Percentiles rank a stretch among this genome's conserved stretches.
Conservation (phyloP, 257 asterid genomes). For the Eustoma russellianum region DNA sequence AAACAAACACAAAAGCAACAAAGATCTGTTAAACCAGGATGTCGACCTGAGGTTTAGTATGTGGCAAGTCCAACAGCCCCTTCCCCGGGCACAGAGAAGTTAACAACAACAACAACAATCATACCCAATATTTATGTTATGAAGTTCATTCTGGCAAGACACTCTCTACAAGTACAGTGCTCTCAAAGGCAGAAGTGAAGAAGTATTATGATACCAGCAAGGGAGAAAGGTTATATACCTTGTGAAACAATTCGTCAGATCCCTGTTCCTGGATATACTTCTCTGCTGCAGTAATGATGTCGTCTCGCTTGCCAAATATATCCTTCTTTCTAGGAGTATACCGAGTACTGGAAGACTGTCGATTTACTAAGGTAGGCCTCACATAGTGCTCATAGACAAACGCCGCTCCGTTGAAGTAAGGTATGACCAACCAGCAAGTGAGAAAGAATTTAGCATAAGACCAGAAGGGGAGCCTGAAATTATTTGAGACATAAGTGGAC, state of each 20-base stretch:
- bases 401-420: slow-evolving; percentile 94
- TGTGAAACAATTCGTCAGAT: slow-evolving; percentile 54
- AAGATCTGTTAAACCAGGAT: slow-evolving; percentile 5
- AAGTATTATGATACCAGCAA: neutral
- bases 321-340: slow-evolving; percentile 66
- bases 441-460: slow-evolving; percentile 75
- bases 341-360: slow-evolving; percentile 58
- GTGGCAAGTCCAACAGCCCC: too few relatives aligned
- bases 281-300: slow-evolving; percentile 74
- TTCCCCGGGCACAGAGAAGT: too few relatives aligned
- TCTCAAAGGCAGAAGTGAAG: neutral
- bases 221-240: slow-evolving; percentile 29
- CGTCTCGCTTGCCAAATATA: slow-evolving; percentile 52
- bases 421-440: slow-evolving; percentile 96
- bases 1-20: neutral
- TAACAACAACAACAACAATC: too few relatives aligned
- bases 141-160: neutral
- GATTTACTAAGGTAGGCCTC: slow-evolving; percentile 68
- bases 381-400: slow-evolving; percentile 75
- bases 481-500: neutral
- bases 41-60: neutral
- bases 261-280: slow-evolving; percentile 64
- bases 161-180: neutral
- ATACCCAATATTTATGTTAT: neutral
- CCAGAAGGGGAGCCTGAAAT: slow-evolving; percentile 90